A percentile compares a stretch with the other conserved stretches of the same genome.
These are phyloP conservation scores for Aspergillus hortae DNA, from an alignment of 2,329 filamentous ascomycete species.

Conservation along the genomic window DNA sequence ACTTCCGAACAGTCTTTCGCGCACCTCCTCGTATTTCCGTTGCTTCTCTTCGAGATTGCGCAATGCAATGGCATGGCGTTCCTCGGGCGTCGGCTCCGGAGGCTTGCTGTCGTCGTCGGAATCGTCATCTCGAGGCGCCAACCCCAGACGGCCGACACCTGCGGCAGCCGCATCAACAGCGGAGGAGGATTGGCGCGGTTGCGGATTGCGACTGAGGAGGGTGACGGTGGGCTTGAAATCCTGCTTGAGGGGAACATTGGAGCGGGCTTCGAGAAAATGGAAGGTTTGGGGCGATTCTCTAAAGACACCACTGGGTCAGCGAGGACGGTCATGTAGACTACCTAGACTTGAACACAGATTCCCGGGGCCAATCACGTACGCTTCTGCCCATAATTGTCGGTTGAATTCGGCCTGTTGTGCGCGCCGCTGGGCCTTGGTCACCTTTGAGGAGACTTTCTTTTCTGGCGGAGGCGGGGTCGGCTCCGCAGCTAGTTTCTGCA, in stretches of 20 bases:
- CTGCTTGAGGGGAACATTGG: conserved; percentile 60
- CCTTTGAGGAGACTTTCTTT: conserved; percentile 48
- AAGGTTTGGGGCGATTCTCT: conserved; percentile 73
- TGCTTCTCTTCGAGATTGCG: conserved; percentile 85
- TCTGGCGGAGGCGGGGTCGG: conserved; percentile 37
- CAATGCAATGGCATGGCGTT: conserved; percentile 73
- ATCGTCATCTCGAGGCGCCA: conserved; percentile 50
- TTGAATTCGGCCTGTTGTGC: conserved; percentile 81
- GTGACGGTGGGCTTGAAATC: conserved; percentile 80
- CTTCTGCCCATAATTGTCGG: conserved; percentile 82
- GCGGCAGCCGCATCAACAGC: conserved; percentile 40
- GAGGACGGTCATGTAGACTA: too few species aligned
- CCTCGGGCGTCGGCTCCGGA: conserved; percentile 65
- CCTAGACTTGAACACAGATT: conserved; percentile 7
- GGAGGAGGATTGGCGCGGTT: conserved; percentile 52
- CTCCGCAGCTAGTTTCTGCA: conserved; percentile 39
- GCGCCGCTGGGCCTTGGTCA: conserved; percentile 72
- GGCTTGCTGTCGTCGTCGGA: conserved; percentile 63
- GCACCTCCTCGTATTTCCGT: conserved; percentile 80
- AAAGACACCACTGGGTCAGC: not conserved
- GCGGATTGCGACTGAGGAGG: conserved; percentile 72
- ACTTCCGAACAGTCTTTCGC: conserved; percentile 81
- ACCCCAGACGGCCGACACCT: conserved; percentile 45
- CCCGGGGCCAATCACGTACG: conserved; percentile 50
- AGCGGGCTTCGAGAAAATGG: conserved; percentile 68